Conservation (phyloP, 805 yeast species). For the Yarrowia bubula region DNA sequence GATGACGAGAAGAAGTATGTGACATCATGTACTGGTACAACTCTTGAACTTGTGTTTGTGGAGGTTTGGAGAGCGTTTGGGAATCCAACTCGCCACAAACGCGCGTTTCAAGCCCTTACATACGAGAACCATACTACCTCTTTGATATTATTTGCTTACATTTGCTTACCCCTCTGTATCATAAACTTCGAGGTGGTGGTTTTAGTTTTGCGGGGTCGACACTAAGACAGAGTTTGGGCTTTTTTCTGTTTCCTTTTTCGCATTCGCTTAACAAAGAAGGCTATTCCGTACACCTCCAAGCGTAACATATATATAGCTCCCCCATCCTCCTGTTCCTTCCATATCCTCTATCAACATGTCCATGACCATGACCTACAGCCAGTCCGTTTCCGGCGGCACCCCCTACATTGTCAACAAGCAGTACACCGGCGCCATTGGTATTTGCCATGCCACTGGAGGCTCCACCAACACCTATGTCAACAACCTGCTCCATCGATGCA, state of each 20-base stretch:
- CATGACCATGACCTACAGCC: conserved; percentile 24
- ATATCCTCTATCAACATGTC: neutral
- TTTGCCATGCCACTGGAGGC: conserved; percentile 21
- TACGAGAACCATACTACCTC: no score
- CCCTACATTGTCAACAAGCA: conserved; percentile 23
- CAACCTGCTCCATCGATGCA: conserved; percentile 20
- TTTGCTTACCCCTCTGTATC: no score
- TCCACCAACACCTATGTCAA: conserved; percentile 11
- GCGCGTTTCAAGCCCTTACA: no score
- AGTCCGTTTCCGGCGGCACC: conserved; percentile 13
- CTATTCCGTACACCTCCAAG: neutral
- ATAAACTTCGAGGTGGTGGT: neutral
- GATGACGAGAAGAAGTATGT: no score
- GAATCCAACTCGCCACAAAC: no score
- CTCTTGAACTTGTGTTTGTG: no score
- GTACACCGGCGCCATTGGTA: conserved; percentile 3
- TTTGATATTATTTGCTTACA: no score
- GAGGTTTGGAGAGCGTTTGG: no score
- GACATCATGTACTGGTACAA: no score
- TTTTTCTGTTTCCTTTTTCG: no score
- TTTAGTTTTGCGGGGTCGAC: conserved; percentile 7
- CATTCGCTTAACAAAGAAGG: no score
- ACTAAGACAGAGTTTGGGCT: no score
- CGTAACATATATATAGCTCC: neutral
- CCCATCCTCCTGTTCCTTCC: neutral